Evolutionary conservation across 2,329 filamentous ascomycete species (phyloP), one percentile per base, ranked within the genome.

Genomic region (Onygenales sp.): DNA sequence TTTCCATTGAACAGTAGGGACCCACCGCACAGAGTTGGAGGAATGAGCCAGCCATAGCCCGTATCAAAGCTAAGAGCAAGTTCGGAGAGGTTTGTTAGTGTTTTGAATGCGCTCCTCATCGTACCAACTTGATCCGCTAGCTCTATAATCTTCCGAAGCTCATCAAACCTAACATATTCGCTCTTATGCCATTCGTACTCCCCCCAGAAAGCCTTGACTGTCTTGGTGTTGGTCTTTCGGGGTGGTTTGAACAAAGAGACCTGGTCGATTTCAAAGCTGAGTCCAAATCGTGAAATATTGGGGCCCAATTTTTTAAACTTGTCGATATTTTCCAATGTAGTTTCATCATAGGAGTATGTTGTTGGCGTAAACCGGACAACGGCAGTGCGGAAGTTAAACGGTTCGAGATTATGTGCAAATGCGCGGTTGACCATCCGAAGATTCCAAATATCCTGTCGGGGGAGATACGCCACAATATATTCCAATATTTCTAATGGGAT

Each of bases 241-340:
- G 79, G 80, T 7, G 83, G 39, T 7, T 43, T n/a, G 33, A 48
- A 55, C 17, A 52, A 14, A 10, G 67, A 10, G 71, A 68, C 9
- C 62, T 85, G 80, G 53, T 80, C 77, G n/a, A 87, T 75, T 61
- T 87, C 84, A 56, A 87, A 82, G 27, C 82, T 82, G 63, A 89
- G 78, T 5, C 82, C 85, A 61, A 85, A 86, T 51, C 77, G 78
- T 32, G 72, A 70, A 53, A 88, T 84, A 52, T 81, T 71, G 69
- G 9, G 81, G 81, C 64, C 85, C 84, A 13, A 77, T 75, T 58
- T 80, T 68, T 59, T 85, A 84, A 35, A 85, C 77, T 55, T 79
- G 44, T 55, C 52, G 58, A 63, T 47, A 55, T 63, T 58, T 64
- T 68, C 57, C 70, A 71, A 42, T 60, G 51, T 61, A 67, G 66